Evolutionary conservation across 345 rosid genomes (phyloP), one percentile per base, ranked within the genome.

Genomic region (Brassica carinata): DNA sequence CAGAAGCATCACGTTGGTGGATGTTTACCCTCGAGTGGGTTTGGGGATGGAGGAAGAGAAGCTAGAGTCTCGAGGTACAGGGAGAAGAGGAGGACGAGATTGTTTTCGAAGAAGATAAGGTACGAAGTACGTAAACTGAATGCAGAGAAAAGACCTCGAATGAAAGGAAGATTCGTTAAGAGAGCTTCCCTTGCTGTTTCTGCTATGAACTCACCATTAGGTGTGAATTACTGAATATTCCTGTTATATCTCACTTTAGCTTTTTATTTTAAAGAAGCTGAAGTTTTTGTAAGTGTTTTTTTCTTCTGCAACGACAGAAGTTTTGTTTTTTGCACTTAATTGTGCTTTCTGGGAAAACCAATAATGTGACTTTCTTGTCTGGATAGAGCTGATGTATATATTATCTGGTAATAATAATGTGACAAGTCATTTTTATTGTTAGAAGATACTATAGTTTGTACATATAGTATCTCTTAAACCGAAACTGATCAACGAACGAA

Each of bases 121-220:
- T 96, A 96, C 82, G 97, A 96, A 81, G 99, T 95, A 8, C 86
- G 99, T 71, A 96, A 91, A 77, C 38, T 93, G 84, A 96, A 96
- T 67, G 99, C 99, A 0, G 98, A 96, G 88, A 96, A 96, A 84
- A 91, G 98, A 88, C 99, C 99, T 2, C 72, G 99, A 76, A 95
- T 95, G 98, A 95, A 95, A 83, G 99, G 99, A 64, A 89, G 99
- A 78, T 96, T 96, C 77, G 98, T 96, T 7, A 96, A 96, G 87
- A 89, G 96, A 83, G 26, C 94, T 8, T 62, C 87, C 2, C 89
- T 84, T 38, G 81, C 75, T 69, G 55, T 14, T 69, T 45, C 80
- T 78, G 33, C 75, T n/a, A 2, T 70, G 38, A 70, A 64, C 72
- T 76, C 83, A 64, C 75, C 79, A 63, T 27, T 69, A 33, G 34